phyloP scores from a whole-genome alignment of 768 basidiomycete species.

The Crepidotus variabilis region DNA sequence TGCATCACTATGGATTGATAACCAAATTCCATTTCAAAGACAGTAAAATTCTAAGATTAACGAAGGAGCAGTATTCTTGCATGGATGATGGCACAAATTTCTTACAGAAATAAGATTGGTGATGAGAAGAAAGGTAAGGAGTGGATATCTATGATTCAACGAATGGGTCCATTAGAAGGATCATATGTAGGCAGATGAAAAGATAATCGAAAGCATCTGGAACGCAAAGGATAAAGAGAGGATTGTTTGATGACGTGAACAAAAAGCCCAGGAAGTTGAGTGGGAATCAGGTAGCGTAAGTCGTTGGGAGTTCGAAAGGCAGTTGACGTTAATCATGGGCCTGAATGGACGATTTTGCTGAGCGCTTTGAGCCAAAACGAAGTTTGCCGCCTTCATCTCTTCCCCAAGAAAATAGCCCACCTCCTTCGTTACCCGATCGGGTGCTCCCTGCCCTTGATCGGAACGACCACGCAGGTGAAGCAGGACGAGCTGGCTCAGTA shows the following conservation, averaged over 20 bases:
- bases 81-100: slow-evolving; percentile 23
- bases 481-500: slow-evolving; percentile 52
- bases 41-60: slow-evolving; percentile 1
- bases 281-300: neutral
- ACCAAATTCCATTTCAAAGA: neutral
- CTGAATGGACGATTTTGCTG: slow-evolving; percentile 39
- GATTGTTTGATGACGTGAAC: slow-evolving; percentile 6
- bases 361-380: slow-evolving; percentile 72
- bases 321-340: slow-evolving; percentile 17
- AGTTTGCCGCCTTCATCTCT: slow-evolving; percentile 60
- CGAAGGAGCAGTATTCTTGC: slow-evolving; percentile 28
- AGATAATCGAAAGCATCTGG: neutral
- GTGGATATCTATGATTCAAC: slow-evolving; percentile 22
- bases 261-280: neutral
- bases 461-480: slow-evolving; percentile 83
- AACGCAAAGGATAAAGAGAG: neutral
- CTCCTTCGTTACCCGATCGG: slow-evolving; percentile 55
- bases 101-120: slow-evolving; percentile 18
- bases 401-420: slow-evolving; percentile 67
- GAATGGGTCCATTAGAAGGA: slow-evolving; percentile 22
- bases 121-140: slow-evolving; percentile 16
- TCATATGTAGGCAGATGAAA: slow-evolving; percentile 15
- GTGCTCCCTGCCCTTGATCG: slow-evolving; percentile 76
- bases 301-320: neutral
- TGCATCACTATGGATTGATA: neutral